Evolutionary conservation across 2,329 filamentous ascomycete genomes (phyloP).

Genomic region (Hymenoscyphus scutula): DNA sequence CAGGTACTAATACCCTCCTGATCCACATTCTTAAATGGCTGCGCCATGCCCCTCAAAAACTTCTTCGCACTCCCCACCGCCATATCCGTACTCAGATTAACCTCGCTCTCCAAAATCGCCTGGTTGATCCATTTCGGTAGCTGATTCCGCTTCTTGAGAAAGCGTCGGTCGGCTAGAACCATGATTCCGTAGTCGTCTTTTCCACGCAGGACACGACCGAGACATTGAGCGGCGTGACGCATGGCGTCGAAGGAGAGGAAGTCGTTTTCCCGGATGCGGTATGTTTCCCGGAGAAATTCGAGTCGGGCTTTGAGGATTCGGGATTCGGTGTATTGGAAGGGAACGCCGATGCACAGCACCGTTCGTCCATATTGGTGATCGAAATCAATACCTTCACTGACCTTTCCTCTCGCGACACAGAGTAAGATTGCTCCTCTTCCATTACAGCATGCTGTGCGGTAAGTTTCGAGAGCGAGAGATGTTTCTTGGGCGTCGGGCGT

Average conservation of each 20-base stretch:
- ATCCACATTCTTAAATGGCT: slow-evolving; percentile 77
- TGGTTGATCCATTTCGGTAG: slow-evolving; percentile 96
- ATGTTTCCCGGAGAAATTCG: slow-evolving; percentile 95
- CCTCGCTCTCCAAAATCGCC: slow-evolving; percentile 78
- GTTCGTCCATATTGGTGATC: slow-evolving; percentile 97
- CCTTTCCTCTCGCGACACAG: slow-evolving; percentile 94
- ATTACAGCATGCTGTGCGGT: slow-evolving; percentile 96
- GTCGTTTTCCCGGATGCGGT: slow-evolving; percentile 94
- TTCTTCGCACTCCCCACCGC: slow-evolving; percentile 84
- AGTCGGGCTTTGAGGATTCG: slow-evolving; percentile 93
- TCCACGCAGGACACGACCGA: slow-evolving; percentile 88
- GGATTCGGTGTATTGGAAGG: slow-evolving; percentile 98
- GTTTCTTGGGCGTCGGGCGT: slow-evolving; percentile 98
- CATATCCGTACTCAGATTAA: slow-evolving; percentile 93
- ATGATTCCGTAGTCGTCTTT: slow-evolving; percentile 99
- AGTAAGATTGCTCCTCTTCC: slow-evolving; percentile 89
- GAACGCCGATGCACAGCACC: slow-evolving; percentile 93
- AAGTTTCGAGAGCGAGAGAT: slow-evolving; percentile 90
- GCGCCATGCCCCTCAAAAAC: slow-evolving; percentile 88
- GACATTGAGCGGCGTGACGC: slow-evolving; percentile 95
- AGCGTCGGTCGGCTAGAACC: slow-evolving; percentile 92
- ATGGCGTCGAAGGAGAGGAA: slow-evolving; percentile 99
- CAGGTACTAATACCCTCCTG: slow-evolving; percentile 94
- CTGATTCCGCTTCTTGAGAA: slow-evolving; percentile 86
- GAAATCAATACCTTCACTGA: slow-evolving; percentile 97